Evolutionary conservation across 345 rosid species (phyloP).

Genomic region (Excoecaria cochinchinensis): DNA sequence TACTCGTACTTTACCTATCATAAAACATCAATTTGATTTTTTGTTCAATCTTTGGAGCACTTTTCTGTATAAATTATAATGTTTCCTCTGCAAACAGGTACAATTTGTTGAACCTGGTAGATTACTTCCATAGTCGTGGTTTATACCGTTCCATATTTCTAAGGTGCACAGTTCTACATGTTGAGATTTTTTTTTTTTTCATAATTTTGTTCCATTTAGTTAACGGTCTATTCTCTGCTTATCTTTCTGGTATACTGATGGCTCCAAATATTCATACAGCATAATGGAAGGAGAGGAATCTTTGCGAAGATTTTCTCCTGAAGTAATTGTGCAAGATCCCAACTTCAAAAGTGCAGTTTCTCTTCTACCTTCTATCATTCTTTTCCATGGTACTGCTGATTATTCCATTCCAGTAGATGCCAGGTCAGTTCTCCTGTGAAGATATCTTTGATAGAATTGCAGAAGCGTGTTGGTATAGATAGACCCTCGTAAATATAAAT

Average conservation of each 20-base stretch:
- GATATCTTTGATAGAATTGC: too few relatives aligned
- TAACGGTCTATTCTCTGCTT: conserved; percentile 2
- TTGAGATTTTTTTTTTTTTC: background rate
- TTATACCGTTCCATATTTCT: conserved; percentile 75
- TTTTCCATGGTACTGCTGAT: conserved; percentile 94
- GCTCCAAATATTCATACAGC: conserved; percentile 38
- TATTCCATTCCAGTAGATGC: conserved; percentile 89
- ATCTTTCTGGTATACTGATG: conserved; percentile 6
- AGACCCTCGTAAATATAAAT: too few relatives aligned
- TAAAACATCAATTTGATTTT: background rate
- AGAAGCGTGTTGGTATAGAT: too few relatives aligned
- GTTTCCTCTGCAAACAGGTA: conserved; percentile 50
- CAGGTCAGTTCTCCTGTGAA: conserved; percentile 51
- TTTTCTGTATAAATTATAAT: background rate
- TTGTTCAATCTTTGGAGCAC: background rate
- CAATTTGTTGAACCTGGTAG: conserved; percentile 77
- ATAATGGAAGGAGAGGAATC: conserved; percentile 98
- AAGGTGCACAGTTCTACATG: conserved; percentile 42
- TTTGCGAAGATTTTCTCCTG: conserved; percentile 75
- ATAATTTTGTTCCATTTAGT: background rate
- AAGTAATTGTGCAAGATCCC: conserved; percentile 67
- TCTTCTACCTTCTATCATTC: conserved; percentile 72
- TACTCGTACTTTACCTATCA: background rate
- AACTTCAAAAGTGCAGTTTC: conserved; percentile 48
- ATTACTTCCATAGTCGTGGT: conserved; percentile 84